phyloP scores from a whole-genome alignment of 495 filamentous ascomycete species.

The Venustampulla echinocandica region DNA sequence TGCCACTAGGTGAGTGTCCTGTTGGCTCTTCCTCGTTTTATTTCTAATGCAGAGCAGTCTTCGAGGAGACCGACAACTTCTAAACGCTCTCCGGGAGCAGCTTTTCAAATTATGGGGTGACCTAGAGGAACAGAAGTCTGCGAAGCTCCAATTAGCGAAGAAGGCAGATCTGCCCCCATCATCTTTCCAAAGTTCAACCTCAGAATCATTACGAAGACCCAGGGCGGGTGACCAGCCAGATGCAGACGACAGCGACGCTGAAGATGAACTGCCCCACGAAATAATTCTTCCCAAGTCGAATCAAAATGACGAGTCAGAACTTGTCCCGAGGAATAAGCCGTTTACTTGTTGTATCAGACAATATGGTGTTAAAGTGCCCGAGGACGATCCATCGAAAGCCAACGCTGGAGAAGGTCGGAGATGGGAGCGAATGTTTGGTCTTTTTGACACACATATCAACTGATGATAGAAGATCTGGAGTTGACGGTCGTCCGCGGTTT shows the following conservation, averaged over 20 bases:
- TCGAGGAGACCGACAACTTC: slow-evolving; percentile 32
- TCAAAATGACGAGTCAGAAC: background rate
- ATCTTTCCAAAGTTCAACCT: slow-evolving; percentile 17
- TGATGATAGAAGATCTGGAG: slow-evolving; percentile 6
- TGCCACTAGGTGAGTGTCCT: slow-evolving; percentile 53
- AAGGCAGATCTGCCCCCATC: slow-evolving; percentile 16
- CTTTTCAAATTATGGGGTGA: slow-evolving; percentile 82
- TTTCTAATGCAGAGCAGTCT: slow-evolving; percentile 39
- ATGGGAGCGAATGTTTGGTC: slow-evolving; percentile 43
- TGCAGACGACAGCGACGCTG: slow-evolving; percentile 17
- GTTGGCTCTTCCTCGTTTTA: background rate
- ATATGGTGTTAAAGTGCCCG: slow-evolving; percentile 41
- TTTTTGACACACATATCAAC: slow-evolving; percentile 51
- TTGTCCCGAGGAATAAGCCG: slow-evolving; percentile 33
- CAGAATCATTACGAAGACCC: slow-evolving; percentile 16
- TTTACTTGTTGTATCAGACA: slow-evolving; percentile 56
- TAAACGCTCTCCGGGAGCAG: slow-evolving; percentile 54
- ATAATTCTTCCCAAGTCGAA: background rate
- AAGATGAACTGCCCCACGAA: background rate
- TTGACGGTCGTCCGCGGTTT: background rate
- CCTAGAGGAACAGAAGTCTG: slow-evolving; percentile 60
- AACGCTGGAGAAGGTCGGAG: slow-evolving; percentile 27
- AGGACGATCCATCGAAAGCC: slow-evolving; percentile 23
- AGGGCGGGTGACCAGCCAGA: slow-evolving; percentile 14
- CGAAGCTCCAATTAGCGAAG: background rate